These are phyloP conservation scores for Penicillium frequentans DNA, from an alignment of 2,329 filamentous ascomycete genomes.

Conservation along the genomic window DNA sequence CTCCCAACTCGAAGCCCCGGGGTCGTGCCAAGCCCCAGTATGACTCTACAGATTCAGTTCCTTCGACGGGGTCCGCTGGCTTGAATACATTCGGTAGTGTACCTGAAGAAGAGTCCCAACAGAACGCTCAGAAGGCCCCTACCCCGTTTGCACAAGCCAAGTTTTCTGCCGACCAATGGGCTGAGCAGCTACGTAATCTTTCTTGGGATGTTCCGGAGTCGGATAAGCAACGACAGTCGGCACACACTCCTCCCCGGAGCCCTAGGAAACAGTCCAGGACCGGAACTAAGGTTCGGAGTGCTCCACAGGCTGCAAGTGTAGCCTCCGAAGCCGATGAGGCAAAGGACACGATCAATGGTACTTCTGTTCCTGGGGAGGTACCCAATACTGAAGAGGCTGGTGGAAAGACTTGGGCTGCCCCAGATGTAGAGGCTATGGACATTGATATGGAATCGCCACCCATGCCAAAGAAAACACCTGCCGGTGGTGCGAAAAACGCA, in stretches of 20 bases:
- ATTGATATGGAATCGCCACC: conserved; percentile 40
- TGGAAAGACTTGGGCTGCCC: background rate
- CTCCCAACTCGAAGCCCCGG: conserved; percentile 18
- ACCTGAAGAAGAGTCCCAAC: conserved; percentile 8
- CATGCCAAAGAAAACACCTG: conserved; percentile 4
- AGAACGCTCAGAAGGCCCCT: conserved; percentile 24
- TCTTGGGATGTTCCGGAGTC: conserved; percentile 33
- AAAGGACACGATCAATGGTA: conserved; percentile 28
- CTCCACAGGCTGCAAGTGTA: conserved; percentile 37
- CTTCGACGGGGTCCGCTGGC: conserved; percentile 19
- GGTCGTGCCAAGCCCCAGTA: conserved; percentile 23
- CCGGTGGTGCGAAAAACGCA: conserved; percentile 5
- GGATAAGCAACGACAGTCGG: conserved; percentile 26
- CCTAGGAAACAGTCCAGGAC: conserved; percentile 35
- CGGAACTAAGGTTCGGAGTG: conserved; percentile 26
- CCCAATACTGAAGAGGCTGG: background rate
- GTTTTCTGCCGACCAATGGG: conserved; percentile 42
- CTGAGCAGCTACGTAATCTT: conserved; percentile 35
- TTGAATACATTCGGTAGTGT: conserved; percentile 19
- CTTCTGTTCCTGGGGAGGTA: conserved; percentile 15
- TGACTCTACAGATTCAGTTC: conserved; percentile 18
- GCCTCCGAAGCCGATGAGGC: conserved; percentile 43
- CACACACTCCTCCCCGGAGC: conserved; percentile 29
- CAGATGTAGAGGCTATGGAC: conserved; percentile 47
- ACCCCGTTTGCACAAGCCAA: conserved; percentile 34